phyloP scores from a whole-genome alignment of 1,284 basidiomycete genomes.

The Moesziomyces parantarcticus region DNA sequence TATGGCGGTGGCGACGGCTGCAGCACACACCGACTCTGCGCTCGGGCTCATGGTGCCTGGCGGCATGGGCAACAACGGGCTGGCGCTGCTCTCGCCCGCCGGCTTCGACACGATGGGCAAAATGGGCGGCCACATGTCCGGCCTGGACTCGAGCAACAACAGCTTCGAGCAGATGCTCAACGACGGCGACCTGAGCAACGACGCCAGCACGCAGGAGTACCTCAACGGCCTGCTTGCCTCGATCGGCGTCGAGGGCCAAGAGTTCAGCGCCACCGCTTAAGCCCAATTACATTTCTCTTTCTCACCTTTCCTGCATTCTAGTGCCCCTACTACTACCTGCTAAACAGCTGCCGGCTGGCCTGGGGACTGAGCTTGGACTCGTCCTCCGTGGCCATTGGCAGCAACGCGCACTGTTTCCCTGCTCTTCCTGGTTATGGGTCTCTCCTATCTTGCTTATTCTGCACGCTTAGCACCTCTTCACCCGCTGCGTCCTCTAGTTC shows the following conservation, averaged over 20 bases:
- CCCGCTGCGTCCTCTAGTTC: neutral
- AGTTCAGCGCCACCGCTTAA: constrained; percentile 13
- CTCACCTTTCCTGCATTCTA: neutral
- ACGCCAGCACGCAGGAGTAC: constrained; percentile 43
- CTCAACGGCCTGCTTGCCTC: constrained; percentile 46
- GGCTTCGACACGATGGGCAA: constrained; percentile 28
- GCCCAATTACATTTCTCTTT: neutral
- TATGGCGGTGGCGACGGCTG: constrained; percentile 21
- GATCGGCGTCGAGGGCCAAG: constrained; percentile 46
- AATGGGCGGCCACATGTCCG: constrained; percentile 13
- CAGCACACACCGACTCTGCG: constrained; percentile 18
- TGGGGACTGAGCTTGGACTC: neutral
- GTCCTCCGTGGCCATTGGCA: constrained; percentile 2
- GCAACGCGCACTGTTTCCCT: neutral
- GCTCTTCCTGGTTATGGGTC: neutral
- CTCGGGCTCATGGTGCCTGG: constrained; percentile 36
- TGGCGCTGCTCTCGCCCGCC: constrained; percentile 33
- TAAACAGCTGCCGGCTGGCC: constrained; percentile 5
- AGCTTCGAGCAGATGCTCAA: constrained; percentile 45
- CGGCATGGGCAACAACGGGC: constrained; percentile 6
- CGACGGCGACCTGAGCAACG: constrained; percentile 35
- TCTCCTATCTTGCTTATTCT: neutral
- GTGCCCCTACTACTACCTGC: neutral
- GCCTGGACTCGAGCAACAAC: constrained; percentile 35
- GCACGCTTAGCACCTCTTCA: neutral